phyloP scores from a whole-genome alignment of 495 filamentous ascomycete genomes.

The Penicillium riverlandense region DNA sequence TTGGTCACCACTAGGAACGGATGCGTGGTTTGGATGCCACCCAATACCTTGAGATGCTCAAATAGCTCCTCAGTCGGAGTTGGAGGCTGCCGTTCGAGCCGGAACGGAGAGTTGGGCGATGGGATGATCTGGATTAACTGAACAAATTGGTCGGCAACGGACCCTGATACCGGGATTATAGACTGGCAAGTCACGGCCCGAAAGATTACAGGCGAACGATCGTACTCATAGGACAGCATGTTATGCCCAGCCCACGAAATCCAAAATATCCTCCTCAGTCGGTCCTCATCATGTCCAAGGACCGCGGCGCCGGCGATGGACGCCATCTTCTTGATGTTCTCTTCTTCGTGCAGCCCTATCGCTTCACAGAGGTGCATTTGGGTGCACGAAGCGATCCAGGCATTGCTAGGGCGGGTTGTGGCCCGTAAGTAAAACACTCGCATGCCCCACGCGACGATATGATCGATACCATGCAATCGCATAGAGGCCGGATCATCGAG shows the following conservation, averaged over 20 bases:
- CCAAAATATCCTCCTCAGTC: slow-evolving; percentile 26
- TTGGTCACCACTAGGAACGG: slow-evolving; percentile 24
- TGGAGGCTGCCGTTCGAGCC: slow-evolving; percentile 7
- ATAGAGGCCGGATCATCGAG: slow-evolving; percentile 26
- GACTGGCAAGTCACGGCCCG: slow-evolving; percentile 18
- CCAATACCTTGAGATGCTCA: slow-evolving; percentile 12
- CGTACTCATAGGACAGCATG: slow-evolving; percentile 27
- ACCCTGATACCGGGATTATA: slow-evolving; percentile 10
- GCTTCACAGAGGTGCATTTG: slow-evolving; percentile 24
- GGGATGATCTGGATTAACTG: slow-evolving; percentile 23
- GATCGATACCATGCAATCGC: slow-evolving; percentile 21
- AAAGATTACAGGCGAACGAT: slow-evolving; percentile 19
- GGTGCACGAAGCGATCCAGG: slow-evolving; percentile 31
- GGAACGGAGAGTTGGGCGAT: slow-evolving; percentile 20
- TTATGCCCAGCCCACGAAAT: slow-evolving; percentile 23
- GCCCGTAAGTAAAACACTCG: slow-evolving; percentile 27
- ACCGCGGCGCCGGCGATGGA: slow-evolving; percentile 12
- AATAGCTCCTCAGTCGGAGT: slow-evolving; percentile 17
- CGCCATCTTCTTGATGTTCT: slow-evolving; percentile 20
- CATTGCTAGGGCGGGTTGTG: slow-evolving; percentile 25
- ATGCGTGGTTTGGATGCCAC: slow-evolving; percentile 11
- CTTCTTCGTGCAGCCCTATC: slow-evolving; percentile 23
- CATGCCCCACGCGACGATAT: slow-evolving; percentile 28
- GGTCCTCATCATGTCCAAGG: slow-evolving; percentile 21
- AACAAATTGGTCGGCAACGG: slow-evolving; percentile 24